phyloP scores from a whole-genome alignment of 257 asterid genomes.

The Solanum appendiculatum region DNA sequence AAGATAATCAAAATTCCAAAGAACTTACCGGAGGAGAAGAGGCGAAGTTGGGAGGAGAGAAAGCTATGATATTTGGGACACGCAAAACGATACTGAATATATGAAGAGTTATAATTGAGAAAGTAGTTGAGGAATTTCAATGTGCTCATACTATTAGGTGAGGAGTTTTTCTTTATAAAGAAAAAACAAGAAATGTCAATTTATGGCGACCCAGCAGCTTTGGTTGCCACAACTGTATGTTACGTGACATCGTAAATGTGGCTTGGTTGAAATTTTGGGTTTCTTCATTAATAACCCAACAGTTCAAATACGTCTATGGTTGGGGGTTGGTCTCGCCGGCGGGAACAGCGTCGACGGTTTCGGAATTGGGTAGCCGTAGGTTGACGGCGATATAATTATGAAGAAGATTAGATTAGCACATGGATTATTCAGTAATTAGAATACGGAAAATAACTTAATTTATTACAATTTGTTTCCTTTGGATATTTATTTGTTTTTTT shows the following conservation, averaged over 20 bases:
- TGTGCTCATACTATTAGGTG: conserved; percentile 44
- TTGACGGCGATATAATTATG: neutral
- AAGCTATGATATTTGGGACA: conserved; percentile 6
- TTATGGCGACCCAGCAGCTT: neutral
- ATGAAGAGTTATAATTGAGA: neutral
- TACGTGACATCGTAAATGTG: neutral
- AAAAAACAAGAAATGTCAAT: neutral
- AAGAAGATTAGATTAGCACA: neutral
- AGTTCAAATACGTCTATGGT: neutral
- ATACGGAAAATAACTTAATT: no score
- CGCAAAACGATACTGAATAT: neutral
- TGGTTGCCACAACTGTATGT: neutral
- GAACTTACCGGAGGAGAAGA: conserved; percentile 38
- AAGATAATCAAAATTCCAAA: neutral
- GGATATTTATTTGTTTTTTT: no score
- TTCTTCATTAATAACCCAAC: neutral
- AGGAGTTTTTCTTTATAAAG: neutral
- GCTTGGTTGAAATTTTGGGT: neutral
- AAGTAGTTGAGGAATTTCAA: conserved; percentile 32
- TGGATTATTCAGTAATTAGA: neutral
- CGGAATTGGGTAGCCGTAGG: neutral
- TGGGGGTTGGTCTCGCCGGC: neutral
- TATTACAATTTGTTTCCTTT: no score
- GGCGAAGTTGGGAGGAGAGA: conserved; percentile 19
- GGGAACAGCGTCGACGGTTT: neutral